Evolutionary conservation across 2,329 filamentous ascomycete genomes (phyloP).

Genomic region (Penicillium sp.): DNA sequence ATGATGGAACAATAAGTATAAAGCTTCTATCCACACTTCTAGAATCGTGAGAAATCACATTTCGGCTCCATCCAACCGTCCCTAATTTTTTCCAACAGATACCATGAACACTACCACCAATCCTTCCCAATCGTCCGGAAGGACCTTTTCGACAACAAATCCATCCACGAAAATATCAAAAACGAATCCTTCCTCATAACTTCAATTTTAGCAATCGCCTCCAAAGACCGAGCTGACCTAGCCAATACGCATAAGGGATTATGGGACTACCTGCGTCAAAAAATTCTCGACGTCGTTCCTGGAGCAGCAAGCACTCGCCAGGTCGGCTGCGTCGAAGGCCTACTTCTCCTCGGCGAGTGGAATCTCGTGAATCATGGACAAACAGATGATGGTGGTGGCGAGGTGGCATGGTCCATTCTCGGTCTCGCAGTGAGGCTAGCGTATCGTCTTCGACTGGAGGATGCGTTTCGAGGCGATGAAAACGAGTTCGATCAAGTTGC

Average conservation of each 20-base stretch:
- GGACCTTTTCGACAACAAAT: neutral
- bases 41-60: neutral
- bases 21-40: neutral
- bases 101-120: constrained; percentile 3
- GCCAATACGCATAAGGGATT: neutral
- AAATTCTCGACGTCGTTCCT: constrained; percentile 1
- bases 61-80: neutral
- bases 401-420: constrained; percentile 7
- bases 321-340: constrained; percentile 3
- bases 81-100: neutral
- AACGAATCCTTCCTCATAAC: constrained; percentile 1
- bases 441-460: constrained; percentile 8
- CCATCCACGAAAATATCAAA: neutral
- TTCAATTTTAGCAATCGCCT: neutral
- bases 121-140: constrained; percentile 3
- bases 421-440: constrained; percentile 2
- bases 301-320: neutral
- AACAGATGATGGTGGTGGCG: neutral
- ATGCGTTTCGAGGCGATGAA: neutral
- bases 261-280: constrained; percentile 5
- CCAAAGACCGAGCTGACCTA: neutral
- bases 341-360: constrained; percentile 5
- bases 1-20: neutral
- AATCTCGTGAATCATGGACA: neutral
- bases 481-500: neutral